Evolutionary conservation across 768 basidiomycete species (phyloP), one percentile per base, ranked within the genome.

Genomic region (Coprinopsis marcescibilis): DNA sequence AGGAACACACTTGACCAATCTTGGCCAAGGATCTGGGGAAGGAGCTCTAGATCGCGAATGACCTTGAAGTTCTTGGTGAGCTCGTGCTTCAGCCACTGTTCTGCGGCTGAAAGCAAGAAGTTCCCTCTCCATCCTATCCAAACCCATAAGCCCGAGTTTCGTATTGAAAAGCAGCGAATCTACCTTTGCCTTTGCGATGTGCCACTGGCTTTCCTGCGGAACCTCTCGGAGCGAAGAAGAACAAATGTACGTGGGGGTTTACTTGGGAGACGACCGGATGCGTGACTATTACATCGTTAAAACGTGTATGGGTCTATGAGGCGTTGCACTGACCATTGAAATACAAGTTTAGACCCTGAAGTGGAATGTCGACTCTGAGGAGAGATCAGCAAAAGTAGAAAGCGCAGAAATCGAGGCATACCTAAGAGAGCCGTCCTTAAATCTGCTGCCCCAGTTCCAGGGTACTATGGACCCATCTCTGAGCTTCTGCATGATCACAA

Each of bases 1-100:
- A 98, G 68, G 61, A 98, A 99, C 10, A 98, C 91, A 52, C 86
- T 87, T 0, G 89, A 91, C 95, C 95, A 98, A 62, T 99, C 95
- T 60, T 77, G 91, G 2, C 94, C 94, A 4, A 95, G 70, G 2
- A 98, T 57, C 49, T 91, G 85, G n/a, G 96, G 96, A 45, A 98
- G 73, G 17, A 99, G 77, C 60, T 99, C 96, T 1, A 99, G 76
- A 61, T 98, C 96, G 33, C 96, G 85, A 49, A 99, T 99, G 42
- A 98, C 89, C 68, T 89, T 92, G 75, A 95, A 94, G 60, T 97
- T 96, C 72, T 97, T 98, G 3, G 91, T 89, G 11, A 99, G 70
- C 60, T 98, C 95, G 34, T 96, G 78, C 62, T 97, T 97, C 50
- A 96, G 72, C 80, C 89, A 93, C 55, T 95, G 93, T 62, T 97